These are phyloP conservation scores for Talaromyces nanjingensis DNA, from an alignment of 495 filamentous ascomycete species.

Conservation along the genomic window DNA sequence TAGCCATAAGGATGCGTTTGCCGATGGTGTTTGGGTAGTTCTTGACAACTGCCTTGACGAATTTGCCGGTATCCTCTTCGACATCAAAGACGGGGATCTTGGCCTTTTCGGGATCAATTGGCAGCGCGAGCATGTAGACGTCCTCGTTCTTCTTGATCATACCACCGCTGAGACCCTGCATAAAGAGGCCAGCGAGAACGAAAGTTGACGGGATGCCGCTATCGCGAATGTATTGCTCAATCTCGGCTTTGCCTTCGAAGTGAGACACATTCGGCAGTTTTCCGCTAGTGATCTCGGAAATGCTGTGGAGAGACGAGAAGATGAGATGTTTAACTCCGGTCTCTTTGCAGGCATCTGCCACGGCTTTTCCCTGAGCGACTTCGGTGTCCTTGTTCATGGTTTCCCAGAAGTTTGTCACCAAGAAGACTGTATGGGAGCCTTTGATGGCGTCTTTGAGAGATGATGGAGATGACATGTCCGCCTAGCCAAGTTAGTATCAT, in stretches of 20 bases:
- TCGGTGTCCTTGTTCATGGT: not conserved
- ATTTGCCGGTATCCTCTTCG: constrained; percentile 33
- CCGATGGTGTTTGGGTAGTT: constrained; percentile 15
- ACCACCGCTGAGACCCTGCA: constrained; percentile 11
- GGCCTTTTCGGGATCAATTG: not conserved
- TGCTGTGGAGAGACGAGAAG: constrained; percentile 19
- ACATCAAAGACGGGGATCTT: constrained; percentile 9
- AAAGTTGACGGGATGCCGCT: constrained; percentile 26
- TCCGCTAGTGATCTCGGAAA: constrained; percentile 12
- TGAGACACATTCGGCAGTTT: constrained; percentile 15
- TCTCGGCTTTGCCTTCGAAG: constrained; percentile 34
- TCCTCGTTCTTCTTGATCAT: constrained; percentile 4
- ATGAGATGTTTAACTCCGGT: constrained; percentile 18
- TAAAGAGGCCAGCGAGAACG: constrained; percentile 11
- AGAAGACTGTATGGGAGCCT: constrained; percentile 30
- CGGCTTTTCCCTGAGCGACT: constrained; percentile 45
- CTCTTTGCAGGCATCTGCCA: constrained; percentile 40
- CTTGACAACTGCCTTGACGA: constrained; percentile 41
- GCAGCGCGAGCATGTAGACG: not conserved
- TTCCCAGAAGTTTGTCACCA: constrained; percentile 16
- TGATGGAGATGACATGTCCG: constrained; percentile 24
- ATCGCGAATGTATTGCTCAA: constrained; percentile 34
- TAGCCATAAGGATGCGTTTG: constrained; percentile 30
- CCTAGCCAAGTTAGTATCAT: constrained; percentile 9
- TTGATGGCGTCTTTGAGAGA: constrained; percentile 25